A percentile compares a stretch with the other conserved stretches of the same genome.
phyloP scores from a whole-genome alignment of 345 rosid species.

The Theobroma cacao region DNA sequence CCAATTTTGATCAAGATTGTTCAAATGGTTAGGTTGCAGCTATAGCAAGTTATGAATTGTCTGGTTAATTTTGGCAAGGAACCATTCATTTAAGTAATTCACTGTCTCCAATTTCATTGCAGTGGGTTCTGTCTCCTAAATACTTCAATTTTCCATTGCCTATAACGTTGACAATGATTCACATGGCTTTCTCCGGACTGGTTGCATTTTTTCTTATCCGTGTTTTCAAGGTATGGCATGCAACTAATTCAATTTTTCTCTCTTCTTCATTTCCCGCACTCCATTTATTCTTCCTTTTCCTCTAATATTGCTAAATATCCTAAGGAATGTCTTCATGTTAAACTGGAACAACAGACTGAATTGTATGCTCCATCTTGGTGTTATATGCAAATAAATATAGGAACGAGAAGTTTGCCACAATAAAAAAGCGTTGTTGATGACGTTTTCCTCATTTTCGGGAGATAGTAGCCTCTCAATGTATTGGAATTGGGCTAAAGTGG shows the following conservation, averaged over 20 bases:
- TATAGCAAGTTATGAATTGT: neutral
- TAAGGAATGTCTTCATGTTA: neutral
- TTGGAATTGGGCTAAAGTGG: neutral
- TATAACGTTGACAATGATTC: slow-evolving; percentile 92
- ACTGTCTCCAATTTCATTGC: slow-evolving; percentile 28
- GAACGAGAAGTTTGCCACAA: neutral
- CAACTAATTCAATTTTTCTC: neutral
- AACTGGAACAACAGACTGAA: neutral
- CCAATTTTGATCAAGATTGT: neutral
- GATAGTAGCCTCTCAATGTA: neutral
- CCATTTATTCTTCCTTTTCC: slow-evolving; percentile 7
- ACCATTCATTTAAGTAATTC: neutral
- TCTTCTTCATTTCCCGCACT: too few relatives aligned
- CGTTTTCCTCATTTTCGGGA: neutral
- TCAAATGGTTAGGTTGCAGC: neutral
- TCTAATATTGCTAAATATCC: neutral
- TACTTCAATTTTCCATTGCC: slow-evolving; percentile 91
- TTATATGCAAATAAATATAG: neutral
- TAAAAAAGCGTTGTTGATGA: neutral
- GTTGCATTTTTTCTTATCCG: slow-evolving; percentile 83
- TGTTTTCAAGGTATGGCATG: slow-evolving; percentile 74
- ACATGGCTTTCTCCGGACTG: slow-evolving; percentile 83
- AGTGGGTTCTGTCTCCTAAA: slow-evolving; percentile 97
- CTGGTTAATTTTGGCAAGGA: neutral
- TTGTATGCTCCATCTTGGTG: neutral